Evolutionary conservation across 139 green algal genomes (phyloP), one percentile per base, ranked within the genome.

Genomic region (Micractinium conductrix): DNA sequence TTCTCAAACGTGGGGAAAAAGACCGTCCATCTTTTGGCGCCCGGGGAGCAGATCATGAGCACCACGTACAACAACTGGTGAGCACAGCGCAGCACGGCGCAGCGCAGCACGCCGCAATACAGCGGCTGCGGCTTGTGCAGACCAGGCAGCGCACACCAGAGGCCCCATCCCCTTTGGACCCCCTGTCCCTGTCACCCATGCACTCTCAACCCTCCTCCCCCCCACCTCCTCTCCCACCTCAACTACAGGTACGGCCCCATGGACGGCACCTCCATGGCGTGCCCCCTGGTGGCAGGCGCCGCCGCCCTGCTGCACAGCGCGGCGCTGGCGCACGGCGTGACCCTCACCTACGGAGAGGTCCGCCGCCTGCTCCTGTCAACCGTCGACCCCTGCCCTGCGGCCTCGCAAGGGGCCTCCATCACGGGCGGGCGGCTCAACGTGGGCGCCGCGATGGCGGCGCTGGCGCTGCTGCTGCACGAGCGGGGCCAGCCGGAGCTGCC

Each of bases 1-100:
- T 88, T 86, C 38, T 87, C 79, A 8, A 81, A 84, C 79, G 65
- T 69, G 16, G 87, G 86, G 2, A 73, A n/a, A 53, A 38, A 28
- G 26, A 82, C 76, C 10, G 76, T 72, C 26, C 76, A 82, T 58
- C 58, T 82, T 12, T 42, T 71, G 38, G 58, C 76, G 8, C 76
- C 76, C 1, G 76, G 76, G 26, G 76, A 82, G 55, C 26, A 42
- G 37, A 60, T 82, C 28, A 33, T 82, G 38, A 73, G 58, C 76
- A 82, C 76, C 24, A 70, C 53, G 0, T 50, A 55, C 76, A 82
- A 82, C 38, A 42, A 21, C 76, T 82, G 76, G 76, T 80, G 74
- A 50, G 68, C 19, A n/a, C n/a, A n/a, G n/a, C n/a, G n/a, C n/a
- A n/a, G n/a, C n/a, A n/a, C n/a, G n/a, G n/a, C n/a, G n/a, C n/a